Evolutionary conservation across 148 eudicot genomes (phyloP), one percentile per base, ranked within the genome.

Genomic region (Camellia japonica): DNA sequence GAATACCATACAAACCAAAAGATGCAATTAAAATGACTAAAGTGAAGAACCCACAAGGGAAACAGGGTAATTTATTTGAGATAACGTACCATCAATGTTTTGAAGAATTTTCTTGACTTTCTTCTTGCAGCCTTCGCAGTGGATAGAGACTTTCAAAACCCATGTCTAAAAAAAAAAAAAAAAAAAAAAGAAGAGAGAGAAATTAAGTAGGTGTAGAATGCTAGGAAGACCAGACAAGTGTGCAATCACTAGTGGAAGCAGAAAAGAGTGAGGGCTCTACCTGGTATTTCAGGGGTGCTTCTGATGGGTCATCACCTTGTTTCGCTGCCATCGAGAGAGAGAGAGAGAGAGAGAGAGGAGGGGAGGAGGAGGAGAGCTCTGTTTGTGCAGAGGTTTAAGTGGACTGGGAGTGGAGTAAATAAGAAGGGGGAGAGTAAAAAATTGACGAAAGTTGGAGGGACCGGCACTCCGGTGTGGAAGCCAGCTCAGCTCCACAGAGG

Each of bases 41-140:
- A 72, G 5, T 14, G 15, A 52, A 52, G 42, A 18, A 46, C 16
- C 75, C 1, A 30, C 13, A 11, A 49, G n/a, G 3, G 14, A 71
- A 30, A 47, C 52, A 49, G 9, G 18, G 73, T 19, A 15, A 7
- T 52, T 6, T 49, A 49, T 49, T 49, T 49, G 52, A 5, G 52
- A 1, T 30, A 49, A 49, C 52, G 52, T 49, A 93, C 98, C 98
- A 69, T 93, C 98, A 23, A 93, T 86, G 76, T 78, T 87, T 38
- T 88, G 95, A 14, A 94, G 95, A 71, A 90, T 80, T 84, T 90
- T 94, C 90, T 90, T 91, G 66, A 94, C 98, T 86, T 91, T 94
- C 89, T 87, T 91, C 87, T 86, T 91, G 90, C 98, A 94, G 62
- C 97, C 97, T 89, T 87, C 98, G 56, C 98, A 94, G 84, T 94